A percentile compares a stretch with the other conserved stretches of the same genome.
Conservation (phyloP, 345 rosid genomes). For the Eucalyptus fibrosa region DNA sequence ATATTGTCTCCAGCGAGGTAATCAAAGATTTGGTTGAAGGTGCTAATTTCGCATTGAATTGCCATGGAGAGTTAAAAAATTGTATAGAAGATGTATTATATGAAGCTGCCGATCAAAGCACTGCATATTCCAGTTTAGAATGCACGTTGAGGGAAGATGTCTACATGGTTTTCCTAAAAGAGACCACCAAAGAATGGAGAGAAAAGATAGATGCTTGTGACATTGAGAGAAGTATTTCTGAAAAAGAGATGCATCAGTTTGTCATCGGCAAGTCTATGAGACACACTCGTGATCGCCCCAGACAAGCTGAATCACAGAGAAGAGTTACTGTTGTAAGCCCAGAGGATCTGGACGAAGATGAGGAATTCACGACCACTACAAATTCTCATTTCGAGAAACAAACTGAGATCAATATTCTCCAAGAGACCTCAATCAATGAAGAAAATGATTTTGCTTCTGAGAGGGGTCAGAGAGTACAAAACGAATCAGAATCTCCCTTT, state of each 20-base stretch:
- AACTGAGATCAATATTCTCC: background rate
- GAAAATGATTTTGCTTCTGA: background rate
- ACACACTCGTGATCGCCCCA: background rate
- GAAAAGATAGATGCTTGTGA: background rate
- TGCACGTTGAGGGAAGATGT: background rate
- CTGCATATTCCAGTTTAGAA: background rate
- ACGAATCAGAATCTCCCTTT: background rate
- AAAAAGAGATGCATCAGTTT: constrained; percentile 6
- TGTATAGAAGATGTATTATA: background rate
- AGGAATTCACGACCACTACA: background rate
- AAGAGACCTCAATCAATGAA: background rate
- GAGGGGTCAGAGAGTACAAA: background rate
- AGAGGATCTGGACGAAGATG: background rate
- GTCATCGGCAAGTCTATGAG: background rate
- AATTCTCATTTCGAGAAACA: background rate
- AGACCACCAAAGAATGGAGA: background rate
- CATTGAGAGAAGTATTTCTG: constrained; percentile 1
- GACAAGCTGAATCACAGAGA: background rate
- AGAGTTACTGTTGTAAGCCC: background rate
- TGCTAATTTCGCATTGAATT: background rate
- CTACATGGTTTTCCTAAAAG: background rate
- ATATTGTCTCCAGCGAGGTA: constrained; percentile 14
- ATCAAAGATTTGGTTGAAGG: background rate
- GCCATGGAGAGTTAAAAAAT: background rate
- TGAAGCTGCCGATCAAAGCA: background rate